A percentile compares a stretch with the other conserved stretches of the same genome.
phyloP scores from a whole-genome alignment of 805 yeast species.

The Candida mattraensis region DNA sequence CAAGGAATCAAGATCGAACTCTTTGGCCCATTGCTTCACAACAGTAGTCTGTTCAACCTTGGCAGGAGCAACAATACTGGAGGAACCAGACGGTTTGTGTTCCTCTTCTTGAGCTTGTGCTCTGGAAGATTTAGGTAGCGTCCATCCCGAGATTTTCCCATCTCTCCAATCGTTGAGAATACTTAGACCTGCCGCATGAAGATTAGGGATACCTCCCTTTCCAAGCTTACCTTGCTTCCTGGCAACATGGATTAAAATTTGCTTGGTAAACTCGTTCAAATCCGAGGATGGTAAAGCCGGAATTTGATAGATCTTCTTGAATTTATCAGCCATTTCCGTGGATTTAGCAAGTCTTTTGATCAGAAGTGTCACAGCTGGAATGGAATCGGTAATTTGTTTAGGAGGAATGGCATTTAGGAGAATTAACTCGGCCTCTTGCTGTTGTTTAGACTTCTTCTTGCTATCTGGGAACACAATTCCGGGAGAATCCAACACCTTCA shows the following conservation, averaged over 20 bases:
- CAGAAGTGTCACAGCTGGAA: conserved; percentile 74
- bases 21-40: conserved; percentile 90
- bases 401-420: conserved; percentile 88
- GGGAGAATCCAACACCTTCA: conserved; percentile 90
- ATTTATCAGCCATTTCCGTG: conserved; percentile 72
- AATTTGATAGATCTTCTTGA: conserved; percentile 69
- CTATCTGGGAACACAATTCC: conserved; percentile 89
- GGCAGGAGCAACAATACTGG: conserved; percentile 40
- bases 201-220: conserved; percentile 89
- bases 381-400: conserved; percentile 80
- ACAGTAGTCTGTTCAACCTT: conserved; percentile 68
- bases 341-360: conserved; percentile 75
- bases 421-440: conserved; percentile 86
- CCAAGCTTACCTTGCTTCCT: conserved; percentile 90
- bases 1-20: conserved; percentile 86
- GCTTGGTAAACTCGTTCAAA: conserved; percentile 77
- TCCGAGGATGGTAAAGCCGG: conserved; percentile 77
- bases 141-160: conserved; percentile 92
- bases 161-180: conserved; percentile 96
- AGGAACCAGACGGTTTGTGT: conserved; percentile 34
- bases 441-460: conserved; percentile 47
- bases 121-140: conserved; percentile 55
- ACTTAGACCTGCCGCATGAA: conserved; percentile 78
- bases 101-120: conserved; percentile 29
- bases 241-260: conserved; percentile 88